A percentile compares a stretch with the other conserved stretches of the same genome.
phyloP scores from a whole-genome alignment of 2,329 filamentous ascomycete genomes.

The Paracoccidioides brasiliensis region DNA sequence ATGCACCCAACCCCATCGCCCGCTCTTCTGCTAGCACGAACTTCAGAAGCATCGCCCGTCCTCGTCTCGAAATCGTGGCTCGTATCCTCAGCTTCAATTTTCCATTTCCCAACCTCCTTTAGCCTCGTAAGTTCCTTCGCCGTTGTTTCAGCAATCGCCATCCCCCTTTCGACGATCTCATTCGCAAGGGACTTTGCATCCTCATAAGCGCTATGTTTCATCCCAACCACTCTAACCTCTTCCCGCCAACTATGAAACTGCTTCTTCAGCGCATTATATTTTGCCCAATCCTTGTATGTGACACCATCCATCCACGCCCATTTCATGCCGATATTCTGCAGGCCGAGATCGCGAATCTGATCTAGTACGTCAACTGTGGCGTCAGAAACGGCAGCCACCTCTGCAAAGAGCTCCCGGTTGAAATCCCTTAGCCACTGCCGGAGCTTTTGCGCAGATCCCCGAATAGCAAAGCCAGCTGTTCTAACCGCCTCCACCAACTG shows the following conservation, averaged over 20 bases:
- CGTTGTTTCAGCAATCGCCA: conserved; percentile 63
- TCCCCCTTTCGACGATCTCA: conserved; percentile 63
- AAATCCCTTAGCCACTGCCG: conserved; percentile 64
- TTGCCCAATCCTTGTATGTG: conserved; percentile 94
- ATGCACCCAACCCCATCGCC: not conserved
- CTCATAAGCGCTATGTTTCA: conserved; percentile 57
- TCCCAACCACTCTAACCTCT: conserved; percentile 64
- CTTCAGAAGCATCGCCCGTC: conserved; percentile 44
- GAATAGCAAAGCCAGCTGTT: conserved; percentile 57
- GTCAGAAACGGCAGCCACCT: conserved; percentile 60
- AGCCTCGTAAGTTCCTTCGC: conserved; percentile 68
- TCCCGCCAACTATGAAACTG: conserved; percentile 74
- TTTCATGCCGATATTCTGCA: conserved; percentile 80
- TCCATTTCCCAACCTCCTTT: conserved; percentile 75
- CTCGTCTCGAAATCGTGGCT: conserved; percentile 68
- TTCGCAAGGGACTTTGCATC: conserved; percentile 54
- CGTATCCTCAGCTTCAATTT: conserved; percentile 60
- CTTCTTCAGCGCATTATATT: conserved; percentile 77
- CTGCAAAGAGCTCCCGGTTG: conserved; percentile 53
- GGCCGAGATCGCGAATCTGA: conserved; percentile 65
- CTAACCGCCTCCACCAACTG: conserved; percentile 47
- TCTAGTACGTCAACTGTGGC: conserved; percentile 73
- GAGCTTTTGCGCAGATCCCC: conserved; percentile 62
- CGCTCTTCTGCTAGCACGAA: conserved; percentile 9
- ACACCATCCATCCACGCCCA: conserved; percentile 96